Evolutionary conservation across 768 basidiomycete species (phyloP).

Genomic region (Amanita muscaria): DNA sequence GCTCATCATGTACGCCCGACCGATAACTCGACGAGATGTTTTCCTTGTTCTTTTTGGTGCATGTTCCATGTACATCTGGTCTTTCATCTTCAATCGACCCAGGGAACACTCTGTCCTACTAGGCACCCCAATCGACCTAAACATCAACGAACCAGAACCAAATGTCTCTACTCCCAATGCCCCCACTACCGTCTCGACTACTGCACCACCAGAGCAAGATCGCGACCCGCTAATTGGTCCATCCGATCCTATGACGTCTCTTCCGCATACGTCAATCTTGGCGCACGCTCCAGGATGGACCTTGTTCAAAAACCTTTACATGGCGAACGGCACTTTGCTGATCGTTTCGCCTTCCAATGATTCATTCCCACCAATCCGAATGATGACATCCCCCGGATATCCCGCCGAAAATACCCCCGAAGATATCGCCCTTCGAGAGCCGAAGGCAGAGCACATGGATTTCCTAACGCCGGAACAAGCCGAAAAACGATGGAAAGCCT

Average conservation of each 20-base stretch:
- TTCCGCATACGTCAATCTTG: conserved; percentile 49
- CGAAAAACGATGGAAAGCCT: conserved; percentile 48
- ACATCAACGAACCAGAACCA: conserved; percentile 2
- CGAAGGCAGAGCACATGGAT: conserved; percentile 53
- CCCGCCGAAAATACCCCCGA: conserved; percentile 50
- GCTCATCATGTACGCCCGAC: conserved; percentile 32
- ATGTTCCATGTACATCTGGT: conserved; percentile 44
- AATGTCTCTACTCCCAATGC: conserved; percentile 5
- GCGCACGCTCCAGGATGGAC: conserved; percentile 82
- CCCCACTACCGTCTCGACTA: not conserved
- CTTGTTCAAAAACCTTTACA: conserved; percentile 73
- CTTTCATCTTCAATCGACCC: conserved; percentile 26
- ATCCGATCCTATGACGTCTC: conserved; percentile 8
- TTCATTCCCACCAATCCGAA: conserved; percentile 33
- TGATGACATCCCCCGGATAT: conserved; percentile 61
- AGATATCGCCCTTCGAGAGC: conserved; percentile 58
- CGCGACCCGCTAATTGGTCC: conserved; percentile 1
- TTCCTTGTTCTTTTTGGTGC: conserved; percentile 53
- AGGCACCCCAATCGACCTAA: conserved; percentile 14
- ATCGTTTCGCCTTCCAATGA: conserved; percentile 39
- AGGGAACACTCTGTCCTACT: conserved; percentile 22
- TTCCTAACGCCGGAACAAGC: conserved; percentile 57
- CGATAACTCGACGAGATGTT: conserved; percentile 47
- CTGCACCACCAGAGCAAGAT: not conserved
- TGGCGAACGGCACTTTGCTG: conserved; percentile 75